phyloP scores from a whole-genome alignment of 148 eudicot genomes.

The Fagopyrum esculentum region DNA sequence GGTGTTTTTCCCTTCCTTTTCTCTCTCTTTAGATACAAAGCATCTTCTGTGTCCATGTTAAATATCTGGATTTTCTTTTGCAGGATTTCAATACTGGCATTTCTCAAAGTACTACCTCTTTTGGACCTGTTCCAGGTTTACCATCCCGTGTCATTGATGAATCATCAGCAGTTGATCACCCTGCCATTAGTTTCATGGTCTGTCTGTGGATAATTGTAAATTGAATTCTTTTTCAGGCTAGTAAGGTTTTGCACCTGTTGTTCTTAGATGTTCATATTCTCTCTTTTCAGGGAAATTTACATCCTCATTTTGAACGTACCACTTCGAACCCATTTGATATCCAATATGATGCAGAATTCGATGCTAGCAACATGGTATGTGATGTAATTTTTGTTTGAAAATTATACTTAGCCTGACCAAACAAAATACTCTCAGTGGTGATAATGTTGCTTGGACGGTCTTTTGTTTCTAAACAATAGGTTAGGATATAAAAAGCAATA shows the following conservation, averaged over 20 bases:
- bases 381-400: not conserved
- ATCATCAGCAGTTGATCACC: slow-evolving; percentile 21
- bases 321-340: slow-evolving; percentile 77
- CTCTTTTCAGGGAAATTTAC: slow-evolving; percentile 40
- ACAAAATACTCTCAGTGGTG: not conserved
- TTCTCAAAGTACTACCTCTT: slow-evolving; percentile 18
- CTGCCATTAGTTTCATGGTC: slow-evolving; percentile 40
- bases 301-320: slow-evolving; percentile 26
- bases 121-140: slow-evolving; percentile 27
- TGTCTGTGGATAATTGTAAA: not conserved
- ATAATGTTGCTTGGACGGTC: not conserved
- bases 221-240: not conserved
- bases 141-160: slow-evolving; percentile 29
- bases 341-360: slow-evolving; percentile 47
- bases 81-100: slow-evolving; percentile 28
- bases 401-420: not conserved
- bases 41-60: not conserved
- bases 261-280: slow-evolving; percentile 8
- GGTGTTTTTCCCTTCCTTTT: slow-evolving; percentile 16
- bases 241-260: not conserved
- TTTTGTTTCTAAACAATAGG: not conserved
- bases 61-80: slow-evolving; percentile 8
- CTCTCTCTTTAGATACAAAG: not conserved
- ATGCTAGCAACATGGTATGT: slow-evolving; percentile 57
- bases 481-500: no score